Percentiles rank a stretch among this genome's conserved stretches.
These are phyloP conservation scores for Lactarius sp. DNA, from an alignment of 768 basidiomycete species.

Conservation along the genomic window DNA sequence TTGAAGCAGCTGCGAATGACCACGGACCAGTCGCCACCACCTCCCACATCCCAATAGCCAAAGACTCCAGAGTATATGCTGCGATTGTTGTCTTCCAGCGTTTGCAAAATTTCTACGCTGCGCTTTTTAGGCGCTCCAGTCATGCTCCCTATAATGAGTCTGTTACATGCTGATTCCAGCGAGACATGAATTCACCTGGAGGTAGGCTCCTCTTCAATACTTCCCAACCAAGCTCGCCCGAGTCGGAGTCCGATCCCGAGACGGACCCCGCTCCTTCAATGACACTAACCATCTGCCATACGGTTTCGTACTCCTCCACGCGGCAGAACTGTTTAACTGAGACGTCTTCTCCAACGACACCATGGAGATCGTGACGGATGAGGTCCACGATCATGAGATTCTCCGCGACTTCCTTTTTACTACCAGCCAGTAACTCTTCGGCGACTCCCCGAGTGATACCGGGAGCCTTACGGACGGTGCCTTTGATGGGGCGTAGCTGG, in stretches of 20 bases:
- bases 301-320: slow-evolving; percentile 89
- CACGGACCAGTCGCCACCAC: slow-evolving; percentile 89
- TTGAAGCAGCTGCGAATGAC: slow-evolving; percentile 92
- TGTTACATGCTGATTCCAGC: background rate
- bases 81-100: slow-evolving; percentile 66
- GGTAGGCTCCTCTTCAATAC: slow-evolving; percentile 76
- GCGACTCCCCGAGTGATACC: slow-evolving; percentile 59
- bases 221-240: slow-evolving; percentile 65
- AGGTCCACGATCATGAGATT: slow-evolving; percentile 99
- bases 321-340: slow-evolving; percentile 77
- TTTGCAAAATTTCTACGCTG: slow-evolving; percentile 83
- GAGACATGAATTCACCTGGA: slow-evolving; percentile 51
- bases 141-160: slow-evolving; percentile 69
- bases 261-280: slow-evolving; percentile 58
- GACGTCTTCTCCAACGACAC: slow-evolving; percentile 77
- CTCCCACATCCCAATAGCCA: slow-evolving; percentile 88
- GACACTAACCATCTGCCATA: slow-evolving; percentile 94
- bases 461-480: slow-evolving; percentile 73
- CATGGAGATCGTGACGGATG: slow-evolving; percentile 87
- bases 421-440: slow-evolving; percentile 58
- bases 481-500: slow-evolving; percentile 93
- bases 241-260: slow-evolving; percentile 29
- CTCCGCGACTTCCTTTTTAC: slow-evolving; percentile 88
- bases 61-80: slow-evolving; percentile 89
- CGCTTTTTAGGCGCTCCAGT: slow-evolving; percentile 96